Conservation (phyloP, 2,329 filamentous ascomycete species). For the Ilyonectria mors-panacis region DNA sequence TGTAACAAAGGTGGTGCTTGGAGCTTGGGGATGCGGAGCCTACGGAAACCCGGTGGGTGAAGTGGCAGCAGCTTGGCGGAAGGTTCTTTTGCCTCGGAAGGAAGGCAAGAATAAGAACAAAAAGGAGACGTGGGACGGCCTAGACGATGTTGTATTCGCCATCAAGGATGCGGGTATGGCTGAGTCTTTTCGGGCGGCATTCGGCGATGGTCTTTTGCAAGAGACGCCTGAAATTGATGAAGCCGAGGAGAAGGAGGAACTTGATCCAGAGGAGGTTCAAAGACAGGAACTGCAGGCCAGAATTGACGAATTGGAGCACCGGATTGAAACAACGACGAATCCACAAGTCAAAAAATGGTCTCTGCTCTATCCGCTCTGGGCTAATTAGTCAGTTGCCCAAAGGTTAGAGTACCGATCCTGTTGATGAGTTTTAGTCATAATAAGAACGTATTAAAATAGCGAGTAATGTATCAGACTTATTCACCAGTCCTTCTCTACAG, state of each 20-base stretch:
- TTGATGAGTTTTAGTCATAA: not conserved
- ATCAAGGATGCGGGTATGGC: conserved; percentile 68
- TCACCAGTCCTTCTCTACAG: no score
- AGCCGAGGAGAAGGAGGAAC: not conserved
- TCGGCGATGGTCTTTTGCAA: conserved; percentile 53
- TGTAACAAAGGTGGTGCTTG: conserved; percentile 67
- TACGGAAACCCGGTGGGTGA: conserved; percentile 74
- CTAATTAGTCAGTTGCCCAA: conserved; percentile 13
- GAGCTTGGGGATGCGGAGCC: conserved; percentile 76
- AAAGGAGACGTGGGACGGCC: conserved; percentile 40
- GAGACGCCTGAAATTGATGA: not conserved
- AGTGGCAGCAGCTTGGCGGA: conserved; percentile 68
- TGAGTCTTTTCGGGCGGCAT: conserved; percentile 64
- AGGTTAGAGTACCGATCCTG: not conserved
- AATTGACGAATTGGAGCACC: conserved; percentile 38
- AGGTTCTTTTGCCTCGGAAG: conserved; percentile 46
- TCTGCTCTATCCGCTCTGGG: not conserved
- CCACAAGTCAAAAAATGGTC: conserved; percentile 27
- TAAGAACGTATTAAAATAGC: not conserved
- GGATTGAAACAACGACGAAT: conserved; percentile 30
- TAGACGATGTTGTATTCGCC: conserved; percentile 69
- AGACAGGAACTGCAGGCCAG: conserved; percentile 29
- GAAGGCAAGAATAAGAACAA: conserved; percentile 32
- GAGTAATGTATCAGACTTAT: no score
- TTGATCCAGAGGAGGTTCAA: conserved; percentile 18